Base-by-base conservation (phyloP, 169 alveolate species). In the Plasmodium gonderi region DNA sequence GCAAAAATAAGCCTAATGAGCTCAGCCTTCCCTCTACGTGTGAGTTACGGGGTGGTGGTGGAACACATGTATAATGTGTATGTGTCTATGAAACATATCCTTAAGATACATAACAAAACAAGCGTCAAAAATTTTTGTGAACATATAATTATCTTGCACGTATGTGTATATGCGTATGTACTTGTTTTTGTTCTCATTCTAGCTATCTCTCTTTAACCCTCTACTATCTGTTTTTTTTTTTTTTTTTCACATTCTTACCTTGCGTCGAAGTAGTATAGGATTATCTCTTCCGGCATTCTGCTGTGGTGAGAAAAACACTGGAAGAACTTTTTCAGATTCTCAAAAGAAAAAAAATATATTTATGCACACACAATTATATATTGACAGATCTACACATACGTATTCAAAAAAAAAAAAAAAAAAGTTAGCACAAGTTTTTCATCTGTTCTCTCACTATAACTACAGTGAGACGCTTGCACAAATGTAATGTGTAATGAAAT, bases 21-120 rank as follows among this genome's bases (percentile, higher is more conserved):
- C 42, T 82, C 92, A 36, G 92, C 92, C 29, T 82, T 82, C 4
- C 92, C 92, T 31, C 92, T 82, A 40, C 44, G 40, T n/a, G n/a
- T n/a, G n/a, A n/a, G n/a, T n/a, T n/a, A 82, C 42, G 75, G 75
- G 20, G 72, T 2, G 36, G 33, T 2, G 69, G 69, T 54, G 9
- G 20, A 54, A 33, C 8, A 72, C 0, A 36, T 23, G 36, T 3
- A 69, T 38, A 44, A 44, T 8, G 45, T 36, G 40, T 36, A 60
- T 11, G 26, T 5, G 20, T n/a, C 6, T 11, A 64, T 64, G 36
- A 3, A 9, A 6, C 5, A 44, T 6, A 6, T 44, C 54, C 5
- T 7, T 44, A 9, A 44, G 54, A 9, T 44, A 44, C 5, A 44
- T 44, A 44, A n/a, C n/a, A n/a, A n/a, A n/a, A n/a, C n/a, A n/a